Evolutionary conservation across 768 basidiomycete genomes (phyloP).

Genomic region (Leccinum subtestaceum): DNA sequence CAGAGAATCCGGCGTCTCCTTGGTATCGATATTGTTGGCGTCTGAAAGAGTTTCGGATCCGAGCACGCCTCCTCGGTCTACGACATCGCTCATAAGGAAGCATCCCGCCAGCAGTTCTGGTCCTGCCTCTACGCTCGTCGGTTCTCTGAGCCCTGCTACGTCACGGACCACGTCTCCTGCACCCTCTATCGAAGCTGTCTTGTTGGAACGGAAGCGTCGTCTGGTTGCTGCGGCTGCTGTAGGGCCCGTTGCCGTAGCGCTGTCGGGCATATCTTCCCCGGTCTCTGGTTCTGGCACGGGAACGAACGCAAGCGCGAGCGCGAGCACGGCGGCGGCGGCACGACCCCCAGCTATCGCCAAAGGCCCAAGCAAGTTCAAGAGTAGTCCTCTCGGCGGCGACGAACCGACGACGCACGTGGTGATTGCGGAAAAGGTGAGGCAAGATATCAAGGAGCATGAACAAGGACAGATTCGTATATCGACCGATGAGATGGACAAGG

Average conservation of each 20-base stretch:
- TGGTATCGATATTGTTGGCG: not conserved
- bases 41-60: not conserved
- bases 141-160: conserved; percentile 10
- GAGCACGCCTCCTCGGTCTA: not conserved
- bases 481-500: conserved; percentile 33
- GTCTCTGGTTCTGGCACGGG: not conserved
- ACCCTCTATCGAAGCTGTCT: conserved; percentile 61
- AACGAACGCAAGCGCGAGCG: not conserved
- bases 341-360: conserved; percentile 34
- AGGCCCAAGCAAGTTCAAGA: conserved; percentile 64
- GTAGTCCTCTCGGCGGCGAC: conserved; percentile 57
- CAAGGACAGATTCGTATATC: conserved; percentile 28
- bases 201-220: conserved; percentile 65
- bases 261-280: too few species aligned
- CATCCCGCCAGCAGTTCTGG: conserved; percentile 14
- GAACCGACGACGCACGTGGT: conserved; percentile 42
- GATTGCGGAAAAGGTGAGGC: conserved; percentile 48
- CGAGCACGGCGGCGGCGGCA: not conserved
- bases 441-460: conserved; percentile 26
- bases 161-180: conserved; percentile 47
- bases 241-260: not conserved
- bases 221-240: conserved; percentile 27
- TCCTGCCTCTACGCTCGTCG: conserved; percentile 9
- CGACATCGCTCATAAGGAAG: conserved; percentile 13
- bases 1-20: conserved; percentile 22